Evolutionary conservation across 495 filamentous ascomycete species (phyloP).

Genomic region (Xanthoparmelia taractica): DNA sequence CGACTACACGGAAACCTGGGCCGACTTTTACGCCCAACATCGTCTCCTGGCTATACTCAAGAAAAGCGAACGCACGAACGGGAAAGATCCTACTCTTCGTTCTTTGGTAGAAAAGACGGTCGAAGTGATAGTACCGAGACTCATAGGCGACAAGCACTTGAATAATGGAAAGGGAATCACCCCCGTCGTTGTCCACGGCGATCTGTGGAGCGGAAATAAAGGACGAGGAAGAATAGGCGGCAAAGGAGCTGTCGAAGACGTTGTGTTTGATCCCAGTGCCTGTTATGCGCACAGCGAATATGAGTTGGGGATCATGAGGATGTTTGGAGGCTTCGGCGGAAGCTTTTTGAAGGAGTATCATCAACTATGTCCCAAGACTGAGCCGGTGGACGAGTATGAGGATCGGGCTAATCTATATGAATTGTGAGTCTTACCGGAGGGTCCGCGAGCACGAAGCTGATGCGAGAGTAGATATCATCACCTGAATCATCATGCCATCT

Average conservation of each 20-base stretch:
- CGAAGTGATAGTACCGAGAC: slow-evolving; percentile 54
- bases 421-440: slow-evolving; percentile 48
- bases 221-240: slow-evolving; percentile 54
- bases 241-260: slow-evolving; percentile 56
- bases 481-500: slow-evolving; percentile 80
- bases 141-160: slow-evolving; percentile 62
- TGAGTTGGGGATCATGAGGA: slow-evolving; percentile 87
- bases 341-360: slow-evolving; percentile 73
- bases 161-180: slow-evolving; percentile 48
- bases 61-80: slow-evolving; percentile 52
- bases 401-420: slow-evolving; percentile 76
- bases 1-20: slow-evolving; percentile 59
- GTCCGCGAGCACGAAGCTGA: neutral
- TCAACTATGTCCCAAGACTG: slow-evolving; percentile 61
- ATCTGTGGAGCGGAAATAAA: slow-evolving; percentile 85
- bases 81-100: slow-evolving; percentile 52
- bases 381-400: slow-evolving; percentile 76
- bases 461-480: slow-evolving; percentile 59
- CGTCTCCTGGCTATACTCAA: slow-evolving; percentile 57
- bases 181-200: slow-evolving; percentile 81
- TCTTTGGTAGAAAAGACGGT: slow-evolving; percentile 57
- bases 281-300: slow-evolving; percentile 84
- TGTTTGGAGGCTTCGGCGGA: slow-evolving; percentile 89
- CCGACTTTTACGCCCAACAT: slow-evolving; percentile 72
- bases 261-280: slow-evolving; percentile 74